Base-by-base conservation (phyloP, 495 filamentous ascomycete genomes). In the Cercophora scortea region DNA sequence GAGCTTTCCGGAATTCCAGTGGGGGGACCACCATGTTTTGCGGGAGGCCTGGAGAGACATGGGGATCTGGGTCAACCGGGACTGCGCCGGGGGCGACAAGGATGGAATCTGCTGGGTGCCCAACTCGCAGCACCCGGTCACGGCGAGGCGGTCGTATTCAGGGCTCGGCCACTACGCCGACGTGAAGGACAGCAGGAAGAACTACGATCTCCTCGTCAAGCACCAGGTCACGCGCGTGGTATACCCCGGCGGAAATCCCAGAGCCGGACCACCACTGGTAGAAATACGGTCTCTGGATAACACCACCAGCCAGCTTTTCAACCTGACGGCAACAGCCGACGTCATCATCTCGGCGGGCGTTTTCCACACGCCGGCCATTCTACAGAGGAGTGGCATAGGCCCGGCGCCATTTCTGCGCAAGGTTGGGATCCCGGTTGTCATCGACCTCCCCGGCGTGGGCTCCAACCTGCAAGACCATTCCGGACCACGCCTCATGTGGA, bases 101-200 rank as follows among this genome's bases (percentile, higher is more conserved):
- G 58, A 56, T 11, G 61, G 58, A 8, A 35, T 64, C 35, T 64
- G 61, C 46, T 64, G 61, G 61, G 43, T 57, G 6, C 61, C 61
- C 2, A 55, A 42, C 16, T 58, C 61, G 0, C 25, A 59, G n/a
- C 47, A 71, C 42, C 65, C 70, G 6, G 52, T 61, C 10, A 66
- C 58, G 11, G 63, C 65, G 10, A 42, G 62, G 32, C 61, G 68
- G 11, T 71, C 68, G 2, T 66, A 70, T 42, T 56, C 70, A 8
- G 67, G 70, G 9, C 58, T 65, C 0, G 70, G 59, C 4, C 70
- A 71, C 54, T 73, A 65, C 19, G 56, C 64, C 9, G 55, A 45
- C 1, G 63, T 67, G 9, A 60, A 58, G 2, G 50, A 34, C 12
- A 55, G 42, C 17, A 51, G 70, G 35, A 51, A 60, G 11, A 71